A percentile compares a stretch with the other conserved stretches of the same genome.
These are phyloP conservation scores for Rhodotorula paludigena DNA, from an alignment of 768 basidiomycete species.

Conservation along the genomic window DNA sequence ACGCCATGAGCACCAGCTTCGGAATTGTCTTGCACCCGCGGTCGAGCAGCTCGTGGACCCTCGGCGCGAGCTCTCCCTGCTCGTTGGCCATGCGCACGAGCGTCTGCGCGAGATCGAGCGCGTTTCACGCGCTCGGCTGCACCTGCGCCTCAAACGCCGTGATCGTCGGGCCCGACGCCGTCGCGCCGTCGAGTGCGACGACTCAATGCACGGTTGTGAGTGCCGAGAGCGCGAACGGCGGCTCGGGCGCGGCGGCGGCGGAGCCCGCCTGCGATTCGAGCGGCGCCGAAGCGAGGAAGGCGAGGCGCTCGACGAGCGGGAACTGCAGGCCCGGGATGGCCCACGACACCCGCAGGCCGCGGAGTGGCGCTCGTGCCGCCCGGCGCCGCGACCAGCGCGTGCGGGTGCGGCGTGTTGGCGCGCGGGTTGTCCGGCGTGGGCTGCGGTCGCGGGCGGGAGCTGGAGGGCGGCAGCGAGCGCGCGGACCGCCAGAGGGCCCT, in stretches of 20 bases:
- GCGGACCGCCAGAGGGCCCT: constrained; percentile 76
- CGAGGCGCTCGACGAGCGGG: constrained; percentile 76
- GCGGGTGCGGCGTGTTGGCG: constrained; percentile 8
- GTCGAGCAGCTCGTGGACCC: constrained; percentile 85
- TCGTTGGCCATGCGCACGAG: constrained; percentile 59
- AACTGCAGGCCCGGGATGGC: constrained; percentile 77
- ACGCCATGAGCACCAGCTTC: constrained; percentile 86
- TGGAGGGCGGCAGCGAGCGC: constrained; percentile 80
- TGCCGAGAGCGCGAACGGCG: constrained; percentile 76
- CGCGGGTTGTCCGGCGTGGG: background rate
- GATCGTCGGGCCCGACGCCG: constrained; percentile 88
- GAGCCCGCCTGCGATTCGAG: too few relatives aligned
- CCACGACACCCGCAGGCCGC: constrained; percentile 75
- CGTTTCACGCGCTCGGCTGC: constrained; percentile 92
- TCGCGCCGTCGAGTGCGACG: too few relatives aligned
- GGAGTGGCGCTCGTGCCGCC: constrained; percentile 43
- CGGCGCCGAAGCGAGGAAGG: constrained; percentile 55
- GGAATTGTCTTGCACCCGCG: constrained; percentile 89
- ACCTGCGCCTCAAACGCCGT: constrained; percentile 83
- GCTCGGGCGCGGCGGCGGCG: background rate
- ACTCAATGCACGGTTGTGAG: constrained; percentile 64
- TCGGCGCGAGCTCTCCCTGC: constrained; percentile 56
- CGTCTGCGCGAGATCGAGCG: constrained; percentile 79
- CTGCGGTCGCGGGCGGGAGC: constrained; percentile 58
- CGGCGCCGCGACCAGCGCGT: constrained; percentile 43